Conservation (phyloP, 1,284 basidiomycete species). For the Ganoderma multipileum region DNA sequence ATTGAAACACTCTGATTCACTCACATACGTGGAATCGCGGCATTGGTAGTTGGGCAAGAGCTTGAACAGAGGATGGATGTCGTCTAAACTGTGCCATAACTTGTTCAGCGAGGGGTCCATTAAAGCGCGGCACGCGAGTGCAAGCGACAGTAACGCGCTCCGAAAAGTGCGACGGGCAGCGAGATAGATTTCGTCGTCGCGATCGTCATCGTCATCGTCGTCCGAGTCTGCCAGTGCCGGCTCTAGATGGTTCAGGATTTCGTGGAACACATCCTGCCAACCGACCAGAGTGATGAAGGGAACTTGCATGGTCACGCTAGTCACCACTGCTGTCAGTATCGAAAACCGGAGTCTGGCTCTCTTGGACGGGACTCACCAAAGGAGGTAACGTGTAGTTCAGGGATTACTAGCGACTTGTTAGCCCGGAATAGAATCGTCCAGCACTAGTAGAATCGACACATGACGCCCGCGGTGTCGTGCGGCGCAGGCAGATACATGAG, state of each 20-base stretch:
- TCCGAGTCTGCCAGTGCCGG: background rate
- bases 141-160: background rate
- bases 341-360: background rate
- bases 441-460: too few relatives aligned
- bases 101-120: background rate
- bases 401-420: too few relatives aligned
- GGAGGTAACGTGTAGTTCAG: too few relatives aligned
- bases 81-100: background rate
- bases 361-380: background rate
- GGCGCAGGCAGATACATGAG: too few relatives aligned
- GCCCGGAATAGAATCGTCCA: too few relatives aligned
- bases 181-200: background rate
- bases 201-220: background rate
- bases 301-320: background rate
- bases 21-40: background rate
- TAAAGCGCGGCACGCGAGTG: background rate
- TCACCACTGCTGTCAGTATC: background rate
- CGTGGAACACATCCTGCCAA: background rate
- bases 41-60: background rate
- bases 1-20: background rate
- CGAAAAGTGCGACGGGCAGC: background rate
- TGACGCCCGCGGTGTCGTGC: too few relatives aligned
- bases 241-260: background rate
- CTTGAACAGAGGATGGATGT: background rate
- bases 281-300: background rate